Base-by-base conservation (phyloP, 345 rosid genomes). In the Trapa bicornis region DNA sequence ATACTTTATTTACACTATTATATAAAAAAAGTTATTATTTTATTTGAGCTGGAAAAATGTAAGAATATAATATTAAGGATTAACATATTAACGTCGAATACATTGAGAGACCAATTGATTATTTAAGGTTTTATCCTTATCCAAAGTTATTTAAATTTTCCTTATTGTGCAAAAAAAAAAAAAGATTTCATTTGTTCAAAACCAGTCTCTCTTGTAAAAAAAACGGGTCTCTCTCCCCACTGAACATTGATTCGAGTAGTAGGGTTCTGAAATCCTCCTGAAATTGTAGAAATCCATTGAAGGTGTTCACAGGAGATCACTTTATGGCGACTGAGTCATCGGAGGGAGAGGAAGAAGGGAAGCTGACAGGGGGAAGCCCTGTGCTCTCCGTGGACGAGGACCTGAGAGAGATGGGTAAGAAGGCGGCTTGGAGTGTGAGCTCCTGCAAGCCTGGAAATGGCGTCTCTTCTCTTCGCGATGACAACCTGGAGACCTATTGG, bases 371-470 rank as follows among this genome's bases (percentile, higher is more conserved):
- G 66, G 96, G 96, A 45, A 79, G 80, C 58, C 83, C 79, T 56
- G 80, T 78, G 45, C 76, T 90, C 43, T 72, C 65, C 0, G 79
- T 88, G 1, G 95, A 93, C n/a, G 97, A 88, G 0, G 96, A 87
- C 75, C 87, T 88, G 10, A 72, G 96, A 77, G 98, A 93, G 74
- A 82, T 90, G 89, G 88, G 96, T 0, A 90, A 86, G 65, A 93
- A 90, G 60, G 98, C 96, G 37, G 90, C 91, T 66, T 93, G 98
- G 98, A 90, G 92, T 58, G 96, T 91, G 22, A 95, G 98, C 85
- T 95, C 97, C 64, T 91, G 97, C 79, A 91, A 95, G 80, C 85
- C 93, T 3, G 94, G 98, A 37, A 91, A 95, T 73, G 89, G 92
- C 62, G 96, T 91, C 81, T 77, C 84, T 68, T 77, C 84, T 75